Percentiles rank a stretch among this genome's conserved stretches.
These are phyloP conservation scores for Ophiobolus disseminans DNA, from an alignment of 2,329 filamentous ascomycete species.

Conservation along the genomic window DNA sequence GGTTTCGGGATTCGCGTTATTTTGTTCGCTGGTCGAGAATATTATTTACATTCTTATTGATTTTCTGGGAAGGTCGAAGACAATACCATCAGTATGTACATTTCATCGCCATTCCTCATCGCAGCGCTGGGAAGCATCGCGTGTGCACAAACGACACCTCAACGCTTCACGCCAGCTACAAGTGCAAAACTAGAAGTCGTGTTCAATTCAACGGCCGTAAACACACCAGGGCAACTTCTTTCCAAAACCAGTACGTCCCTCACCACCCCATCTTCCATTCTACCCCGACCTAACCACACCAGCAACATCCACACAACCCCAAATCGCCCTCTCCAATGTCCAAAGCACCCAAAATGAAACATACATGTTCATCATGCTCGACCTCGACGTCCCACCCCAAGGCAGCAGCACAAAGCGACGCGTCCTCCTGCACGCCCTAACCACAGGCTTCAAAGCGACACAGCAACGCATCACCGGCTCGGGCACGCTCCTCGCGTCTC, in stretches of 20 bases:
- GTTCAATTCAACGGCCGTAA: conserved; percentile 42
- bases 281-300: conserved; percentile 10
- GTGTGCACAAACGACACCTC: conserved; percentile 41
- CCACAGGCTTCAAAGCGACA: conserved; percentile 43
- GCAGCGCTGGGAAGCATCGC: conserved; percentile 31
- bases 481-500: conserved; percentile 34
- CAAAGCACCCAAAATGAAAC: conserved; percentile 24
- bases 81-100: conserved; percentile 25
- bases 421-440: conserved; percentile 43
- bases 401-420: conserved; percentile 34
- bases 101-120: conserved; percentile 30
- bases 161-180: conserved; percentile 37
- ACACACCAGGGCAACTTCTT: conserved; percentile 34
- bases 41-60: background rate
- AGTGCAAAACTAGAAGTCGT: conserved; percentile 39
- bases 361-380: conserved; percentile 47
- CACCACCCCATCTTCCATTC: background rate
- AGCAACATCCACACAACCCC: conserved; percentile 38
- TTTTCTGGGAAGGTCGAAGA: background rate
- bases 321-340: conserved; percentile 32
- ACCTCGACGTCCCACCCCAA: conserved; percentile 42
- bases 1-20: too few relatives aligned
- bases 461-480: conserved; percentile 30
- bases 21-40: conserved; percentile 13
- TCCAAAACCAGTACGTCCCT: conserved; percentile 36